Evolutionary conservation across 352 stramenopile genomes (phyloP), one percentile per base, ranked within the genome.

Genomic region (Phytopythium ostracodes): DNA sequence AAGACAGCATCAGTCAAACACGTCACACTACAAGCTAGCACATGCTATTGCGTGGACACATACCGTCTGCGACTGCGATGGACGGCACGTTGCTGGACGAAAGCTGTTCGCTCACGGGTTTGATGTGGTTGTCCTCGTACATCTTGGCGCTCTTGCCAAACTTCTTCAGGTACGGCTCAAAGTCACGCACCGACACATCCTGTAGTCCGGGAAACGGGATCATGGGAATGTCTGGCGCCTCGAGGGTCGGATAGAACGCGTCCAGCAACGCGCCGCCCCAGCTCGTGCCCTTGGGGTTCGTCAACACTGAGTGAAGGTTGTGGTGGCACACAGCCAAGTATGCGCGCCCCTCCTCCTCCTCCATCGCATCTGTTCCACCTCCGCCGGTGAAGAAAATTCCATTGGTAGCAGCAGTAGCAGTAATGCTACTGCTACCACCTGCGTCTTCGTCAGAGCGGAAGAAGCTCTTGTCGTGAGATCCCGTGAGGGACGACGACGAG

Each of bases 291-390:
- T 91, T 88, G 7, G 87, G 87, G 51, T 92, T 92, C 0, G 80
- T 89, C 38, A 96, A 71, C 56, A 96, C 87, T 33, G 87, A 94
- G 70, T 96, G 83, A 29, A 96, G 62, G 58, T 96, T 96, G 66
- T 96, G 84, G 38, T 92, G 79, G 36, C 65, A 87, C 59, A 91
- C 76, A 12, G 73, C 71, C 15, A 92, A 57, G 62, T 88, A 88
- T 38, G 83, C 79, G 49, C 73, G 75, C 27, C 89, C 81, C 55
- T 92, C 81, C 40, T 89, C 84, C 38, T 75, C 71, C 27, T 81
- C 66, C 22, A 68, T 64, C 36, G 77, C 61, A 27, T 77, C 49
- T n/a, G 70, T 51, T 3, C 62, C 58, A 8, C 61, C 22, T 12
- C 43, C 61, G n/a, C 20, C n/a, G 5, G 29, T 6, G n/a, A 46